Conservation (phyloP, 345 rosid species). For the Eucalyptus victrix region DNA sequence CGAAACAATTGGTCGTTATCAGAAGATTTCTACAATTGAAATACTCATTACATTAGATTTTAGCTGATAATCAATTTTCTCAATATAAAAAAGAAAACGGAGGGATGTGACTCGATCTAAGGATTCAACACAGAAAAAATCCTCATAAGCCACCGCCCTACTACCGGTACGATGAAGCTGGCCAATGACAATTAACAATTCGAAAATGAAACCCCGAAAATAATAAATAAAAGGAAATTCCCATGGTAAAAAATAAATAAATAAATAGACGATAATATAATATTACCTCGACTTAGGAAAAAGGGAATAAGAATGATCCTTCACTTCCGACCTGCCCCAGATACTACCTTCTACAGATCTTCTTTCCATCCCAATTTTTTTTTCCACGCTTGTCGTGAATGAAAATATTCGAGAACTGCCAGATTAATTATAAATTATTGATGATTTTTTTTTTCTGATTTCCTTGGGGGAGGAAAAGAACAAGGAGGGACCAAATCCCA, state of each 20-base stretch:
- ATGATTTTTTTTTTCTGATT: not conserved
- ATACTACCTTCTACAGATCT: not conserved
- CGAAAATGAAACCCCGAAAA: not conserved
- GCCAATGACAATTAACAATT: not conserved
- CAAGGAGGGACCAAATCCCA: not conserved
- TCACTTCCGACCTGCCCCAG: not conserved
- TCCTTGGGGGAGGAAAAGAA: not conserved
- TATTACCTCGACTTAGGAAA: not conserved
- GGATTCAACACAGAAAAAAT: not conserved
- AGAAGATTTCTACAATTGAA: not conserved
- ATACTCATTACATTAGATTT: not conserved
- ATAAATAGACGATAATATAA: not conserved
- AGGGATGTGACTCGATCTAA: not conserved
- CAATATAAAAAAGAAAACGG: not conserved
- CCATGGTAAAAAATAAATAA: not conserved
- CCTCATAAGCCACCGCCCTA: not conserved
- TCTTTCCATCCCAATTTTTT: not conserved
- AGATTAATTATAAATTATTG: not conserved
- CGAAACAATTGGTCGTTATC: not conserved
- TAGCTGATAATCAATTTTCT: not conserved
- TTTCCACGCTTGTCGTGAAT: not conserved
- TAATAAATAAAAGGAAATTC: not conserved
- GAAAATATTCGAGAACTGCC: not conserved
- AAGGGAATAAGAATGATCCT: not conserved
- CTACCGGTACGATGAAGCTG: not conserved